These are phyloP conservation scores for Hibiscus mutabilis DNA, from an alignment of 345 rosid genomes.

Conservation along the genomic window DNA sequence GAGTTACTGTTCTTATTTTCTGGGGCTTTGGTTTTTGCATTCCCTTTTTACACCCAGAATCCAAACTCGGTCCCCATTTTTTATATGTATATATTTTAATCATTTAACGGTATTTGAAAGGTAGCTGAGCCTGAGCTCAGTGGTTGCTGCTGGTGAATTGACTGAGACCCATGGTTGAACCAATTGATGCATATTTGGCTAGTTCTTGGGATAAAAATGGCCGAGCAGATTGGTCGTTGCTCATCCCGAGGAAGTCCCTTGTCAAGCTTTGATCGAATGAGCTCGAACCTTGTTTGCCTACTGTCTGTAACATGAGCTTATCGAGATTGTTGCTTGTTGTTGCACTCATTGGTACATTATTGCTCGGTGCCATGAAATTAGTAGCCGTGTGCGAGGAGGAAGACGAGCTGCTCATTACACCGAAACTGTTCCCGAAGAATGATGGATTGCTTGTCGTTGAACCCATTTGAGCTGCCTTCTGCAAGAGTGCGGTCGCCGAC, in stretches of 20 bases:
- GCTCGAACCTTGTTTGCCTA: constrained; percentile 10
- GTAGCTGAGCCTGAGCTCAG: constrained; percentile 14
- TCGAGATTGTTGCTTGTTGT: no score
- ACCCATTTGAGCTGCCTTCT: constrained; percentile 92
- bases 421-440: constrained; percentile 32
- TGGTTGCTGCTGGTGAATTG: constrained; percentile 34
- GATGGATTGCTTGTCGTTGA: constrained; percentile 68
- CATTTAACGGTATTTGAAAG: constrained; percentile 8
- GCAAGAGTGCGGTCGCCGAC: constrained; percentile 91
- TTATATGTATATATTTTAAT: no score
- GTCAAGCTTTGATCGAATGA: constrained; percentile 44
- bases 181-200: constrained; percentile 65
- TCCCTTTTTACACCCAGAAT: neutral
- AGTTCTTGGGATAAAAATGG: constrained; percentile 59
- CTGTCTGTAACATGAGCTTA: no score
- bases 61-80: no score
- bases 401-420: constrained; percentile 35
- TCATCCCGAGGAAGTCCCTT: constrained; percentile 75
- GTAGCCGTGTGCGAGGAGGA: constrained; percentile 30
- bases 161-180: constrained; percentile 40
- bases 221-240: constrained; percentile 38
- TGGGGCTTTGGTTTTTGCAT: neutral
- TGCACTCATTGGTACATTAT: no score
- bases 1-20: neutral
- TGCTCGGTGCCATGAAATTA: constrained; percentile 1